Conservation (phyloP, 129 eudicot species). For the Centrapalus pauciflorus region DNA sequence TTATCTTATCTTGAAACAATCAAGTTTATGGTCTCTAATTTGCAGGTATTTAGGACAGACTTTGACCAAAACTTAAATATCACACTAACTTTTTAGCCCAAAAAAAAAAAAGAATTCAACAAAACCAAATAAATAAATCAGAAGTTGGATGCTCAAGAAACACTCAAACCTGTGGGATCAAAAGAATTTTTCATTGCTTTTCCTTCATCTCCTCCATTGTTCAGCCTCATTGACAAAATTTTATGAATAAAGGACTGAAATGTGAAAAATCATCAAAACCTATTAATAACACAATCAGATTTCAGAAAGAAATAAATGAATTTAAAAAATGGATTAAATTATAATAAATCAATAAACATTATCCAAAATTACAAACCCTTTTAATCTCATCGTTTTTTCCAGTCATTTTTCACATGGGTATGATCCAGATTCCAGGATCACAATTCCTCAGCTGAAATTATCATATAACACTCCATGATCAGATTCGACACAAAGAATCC, state of each 20-base stretch:
- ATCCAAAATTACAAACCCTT: conserved; percentile 39
- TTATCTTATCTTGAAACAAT: conserved; percentile 29
- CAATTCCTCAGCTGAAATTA: conserved; percentile 23
- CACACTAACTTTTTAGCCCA: conserved; percentile 15
- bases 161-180: conserved; percentile 48
- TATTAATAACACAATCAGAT: conserved; percentile 3
- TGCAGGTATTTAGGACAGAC: conserved; percentile 28
- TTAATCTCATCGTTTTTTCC: conserved; percentile 34
- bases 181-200: conserved; percentile 32
- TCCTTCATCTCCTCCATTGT: conserved; percentile 42
- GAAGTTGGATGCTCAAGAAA: conserved; percentile 21
- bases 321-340: conserved; percentile 1
- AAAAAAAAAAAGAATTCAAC: neutral
- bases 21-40: conserved; percentile 17
- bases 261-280: conserved; percentile 20
- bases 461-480: neutral
- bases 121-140: conserved; percentile 5
- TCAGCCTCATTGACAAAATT: conserved; percentile 34
- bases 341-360: conserved; percentile 9
- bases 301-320: neutral
- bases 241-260: conserved; percentile 60
- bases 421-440: conserved; percentile 28
- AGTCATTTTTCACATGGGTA: conserved; percentile 35
- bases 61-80: conserved; percentile 26
- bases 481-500: neutral